These are phyloP conservation scores for Aspergillus quadrilineatus DNA, from an alignment of 2,329 filamentous ascomycete species.

Conservation along the genomic window DNA sequence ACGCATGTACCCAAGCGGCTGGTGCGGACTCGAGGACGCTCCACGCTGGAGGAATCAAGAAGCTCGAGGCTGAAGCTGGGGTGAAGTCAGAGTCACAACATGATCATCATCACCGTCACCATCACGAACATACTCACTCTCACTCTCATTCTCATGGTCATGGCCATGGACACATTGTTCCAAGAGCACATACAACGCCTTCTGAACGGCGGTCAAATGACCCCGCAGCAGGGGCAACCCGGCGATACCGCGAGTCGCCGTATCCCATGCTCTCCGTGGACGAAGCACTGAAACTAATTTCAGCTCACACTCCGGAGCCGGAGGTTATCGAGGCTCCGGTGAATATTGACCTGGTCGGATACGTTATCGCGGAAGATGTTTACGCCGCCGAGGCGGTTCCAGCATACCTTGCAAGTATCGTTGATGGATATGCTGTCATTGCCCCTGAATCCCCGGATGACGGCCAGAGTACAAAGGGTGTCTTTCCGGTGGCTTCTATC, in stretches of 20 bases:
- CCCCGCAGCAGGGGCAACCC: slow-evolving; percentile 59
- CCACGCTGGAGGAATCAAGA: slow-evolving; percentile 77
- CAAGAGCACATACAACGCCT: slow-evolving; percentile 71
- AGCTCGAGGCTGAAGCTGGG: slow-evolving; percentile 80
- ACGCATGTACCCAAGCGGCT: slow-evolving; percentile 87
- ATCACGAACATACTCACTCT: slow-evolving; percentile 51
- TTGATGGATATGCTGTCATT: slow-evolving; percentile 90
- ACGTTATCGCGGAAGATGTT: slow-evolving; percentile 80
- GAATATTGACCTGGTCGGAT: slow-evolving; percentile 66
- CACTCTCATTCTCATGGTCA: slow-evolving; percentile 61
- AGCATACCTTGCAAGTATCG: slow-evolving; percentile 91
- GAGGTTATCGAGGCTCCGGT: slow-evolving; percentile 60
- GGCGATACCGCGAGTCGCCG: slow-evolving; percentile 78
- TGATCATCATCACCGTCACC: slow-evolving; percentile 34
- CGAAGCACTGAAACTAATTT: slow-evolving; percentile 72
- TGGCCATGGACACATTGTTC: slow-evolving; percentile 61
- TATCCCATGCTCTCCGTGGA: slow-evolving; percentile 89
- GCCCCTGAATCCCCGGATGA: slow-evolving; percentile 53
- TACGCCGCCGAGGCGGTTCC: slow-evolving; percentile 79
- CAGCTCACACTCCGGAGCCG: slow-evolving; percentile 68
- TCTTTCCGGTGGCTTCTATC: slow-evolving; percentile 81
- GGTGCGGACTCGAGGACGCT: slow-evolving; percentile 77
- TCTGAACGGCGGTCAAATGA: slow-evolving; percentile 61
- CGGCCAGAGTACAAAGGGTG: slow-evolving; percentile 65
- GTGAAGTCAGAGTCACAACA: slow-evolving; percentile 41